Evolutionary conservation across 352 stramenopile genomes (phyloP), one percentile per base, ranked within the genome.

Genomic region (Phytophthora tentaculata): DNA sequence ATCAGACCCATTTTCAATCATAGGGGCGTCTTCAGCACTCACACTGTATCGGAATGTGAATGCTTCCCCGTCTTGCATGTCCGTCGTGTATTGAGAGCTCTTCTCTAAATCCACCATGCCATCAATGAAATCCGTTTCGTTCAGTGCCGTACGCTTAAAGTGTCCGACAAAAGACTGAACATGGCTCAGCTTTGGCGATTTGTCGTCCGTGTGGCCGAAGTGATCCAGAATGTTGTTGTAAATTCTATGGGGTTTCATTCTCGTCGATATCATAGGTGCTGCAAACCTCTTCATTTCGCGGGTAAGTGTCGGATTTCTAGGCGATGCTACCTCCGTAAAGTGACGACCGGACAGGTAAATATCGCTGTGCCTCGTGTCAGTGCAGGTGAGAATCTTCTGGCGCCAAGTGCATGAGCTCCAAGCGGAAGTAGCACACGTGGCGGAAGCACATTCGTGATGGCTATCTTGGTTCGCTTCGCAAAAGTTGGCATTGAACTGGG

Each of bases 151-250:
- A 0, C 44, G n/a, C 26, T 47, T 62, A 19, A 37, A 54, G 2
- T 44, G 12, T 6, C 43, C 55, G 4, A 62, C 55, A 37, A 54
- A 54, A 0, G 26, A n/a, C 17, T 62, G 55, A 3, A 54, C 17
- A 37, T 62, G 55, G 12, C 17, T 29, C 29, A 54, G 17, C n/a
- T 20, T 3, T 2, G 56, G 29, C n/a, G 56, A 56, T 17, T 64
- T 17, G 1, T 45, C 35, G 24, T 43, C 32, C 3, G 23, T 23
- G 45, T 56, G 37, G 32, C 32, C 56, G 16, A 64, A 56, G 24
- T 41, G 28, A 35, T 56, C 45, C 5, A 56, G 29, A 13, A 64
- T n/a, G 23, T 50, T 56, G 32, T 56, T 56, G 45, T 64, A 64
- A 22, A 64, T 50, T 43, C 28, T 12, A 47, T 56, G 41, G 5